Evolutionary conservation across 768 basidiomycete species (phyloP).

Genomic region (Suillus brevipes): DNA sequence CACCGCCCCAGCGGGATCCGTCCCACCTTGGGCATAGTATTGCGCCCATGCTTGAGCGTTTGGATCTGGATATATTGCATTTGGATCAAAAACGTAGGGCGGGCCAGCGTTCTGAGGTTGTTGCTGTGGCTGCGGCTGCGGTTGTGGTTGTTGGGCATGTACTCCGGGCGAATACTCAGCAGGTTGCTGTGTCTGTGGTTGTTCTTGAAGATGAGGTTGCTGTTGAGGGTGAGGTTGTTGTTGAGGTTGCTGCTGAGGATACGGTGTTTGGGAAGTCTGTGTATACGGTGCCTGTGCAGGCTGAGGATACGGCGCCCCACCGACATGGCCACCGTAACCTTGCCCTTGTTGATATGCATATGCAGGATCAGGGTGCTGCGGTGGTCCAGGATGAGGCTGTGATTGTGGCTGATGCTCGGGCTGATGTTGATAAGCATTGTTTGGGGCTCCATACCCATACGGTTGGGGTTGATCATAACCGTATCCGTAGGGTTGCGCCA

Average conservation of each 20-base stretch:
- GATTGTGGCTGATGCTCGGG: slow-evolving; percentile 33
- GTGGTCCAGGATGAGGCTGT: slow-evolving; percentile 23
- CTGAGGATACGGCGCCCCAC: slow-evolving; percentile 1
- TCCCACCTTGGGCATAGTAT: slow-evolving; percentile 82
- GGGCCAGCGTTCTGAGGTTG: slow-evolving; percentile 36
- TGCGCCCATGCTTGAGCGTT: slow-evolving; percentile 87
- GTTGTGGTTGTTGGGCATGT: slow-evolving; percentile 23
- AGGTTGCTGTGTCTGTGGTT: slow-evolving; percentile 29
- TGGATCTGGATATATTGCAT: slow-evolving; percentile 67
- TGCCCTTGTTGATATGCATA: slow-evolving; percentile 29
- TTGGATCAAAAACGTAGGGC: slow-evolving; percentile 62
- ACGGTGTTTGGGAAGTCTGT: slow-evolving; percentile 32
- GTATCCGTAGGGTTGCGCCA: slow-evolving; percentile 27
- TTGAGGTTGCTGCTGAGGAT: slow-evolving; percentile 34
- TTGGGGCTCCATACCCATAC: slow-evolving; percentile 42
- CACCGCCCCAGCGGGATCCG: slow-evolving; percentile 69
- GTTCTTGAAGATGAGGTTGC: slow-evolving; percentile 34
- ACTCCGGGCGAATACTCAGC: background rate
- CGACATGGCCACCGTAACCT: slow-evolving; percentile 19
- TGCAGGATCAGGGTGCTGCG: slow-evolving; percentile 27
- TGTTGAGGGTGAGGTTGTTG: slow-evolving; percentile 40
- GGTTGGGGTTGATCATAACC: slow-evolving; percentile 38
- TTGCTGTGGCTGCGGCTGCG: slow-evolving; percentile 24
- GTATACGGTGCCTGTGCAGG: slow-evolving; percentile 21
- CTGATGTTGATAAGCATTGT: slow-evolving; percentile 47